These are phyloP conservation scores for Leishmania tarentolae DNA, from an alignment of 208 protist genomes.

Conservation along the genomic window DNA sequence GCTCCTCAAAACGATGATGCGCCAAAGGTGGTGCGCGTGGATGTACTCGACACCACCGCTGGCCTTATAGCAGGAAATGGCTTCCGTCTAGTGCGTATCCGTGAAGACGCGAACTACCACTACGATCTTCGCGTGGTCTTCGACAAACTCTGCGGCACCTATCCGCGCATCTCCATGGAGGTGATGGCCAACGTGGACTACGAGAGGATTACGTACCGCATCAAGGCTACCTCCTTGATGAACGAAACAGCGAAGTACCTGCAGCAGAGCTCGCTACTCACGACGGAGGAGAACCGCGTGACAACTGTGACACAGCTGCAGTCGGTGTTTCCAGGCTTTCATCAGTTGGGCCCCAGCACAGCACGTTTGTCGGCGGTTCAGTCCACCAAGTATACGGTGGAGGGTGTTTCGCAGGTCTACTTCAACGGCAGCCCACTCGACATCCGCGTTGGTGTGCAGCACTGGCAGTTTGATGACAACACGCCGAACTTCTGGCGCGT, in stretches of 20 bases:
- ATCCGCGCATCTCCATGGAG: slow-evolving; percentile 72
- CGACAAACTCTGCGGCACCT: slow-evolving; percentile 50
- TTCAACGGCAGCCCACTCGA: slow-evolving; percentile 58
- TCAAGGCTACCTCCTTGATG: slow-evolving; percentile 38
- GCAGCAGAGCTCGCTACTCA: slow-evolving; percentile 57
- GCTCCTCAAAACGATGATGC: slow-evolving; percentile 22
- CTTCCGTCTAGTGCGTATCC: slow-evolving; percentile 62
- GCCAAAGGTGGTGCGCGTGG: slow-evolving; percentile 33
- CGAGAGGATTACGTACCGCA: slow-evolving; percentile 60
- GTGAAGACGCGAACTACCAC: slow-evolving; percentile 26
- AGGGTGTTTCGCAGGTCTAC: slow-evolving; percentile 53
- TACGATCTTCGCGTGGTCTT: slow-evolving; percentile 73
- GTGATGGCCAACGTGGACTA: slow-evolving; percentile 84
- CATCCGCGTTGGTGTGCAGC: slow-evolving; percentile 52
- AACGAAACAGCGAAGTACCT: slow-evolving; percentile 53
- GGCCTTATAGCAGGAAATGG: slow-evolving; percentile 39
- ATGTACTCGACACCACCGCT: slow-evolving; percentile 62
- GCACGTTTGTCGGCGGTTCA: slow-evolving; percentile 26
- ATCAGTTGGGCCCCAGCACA: slow-evolving; percentile 32
- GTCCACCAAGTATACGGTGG: slow-evolving; percentile 28
- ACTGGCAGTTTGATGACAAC: slow-evolving; percentile 34
- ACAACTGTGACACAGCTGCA: slow-evolving; percentile 70
- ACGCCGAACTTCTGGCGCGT: slow-evolving; percentile 59
- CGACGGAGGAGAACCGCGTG: slow-evolving; percentile 63
- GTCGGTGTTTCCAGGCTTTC: slow-evolving; percentile 78